Evolutionary conservation across 371 early-diverging fungal genomes (phyloP).

Genomic region (Zopfochytrium polystomum): DNA sequence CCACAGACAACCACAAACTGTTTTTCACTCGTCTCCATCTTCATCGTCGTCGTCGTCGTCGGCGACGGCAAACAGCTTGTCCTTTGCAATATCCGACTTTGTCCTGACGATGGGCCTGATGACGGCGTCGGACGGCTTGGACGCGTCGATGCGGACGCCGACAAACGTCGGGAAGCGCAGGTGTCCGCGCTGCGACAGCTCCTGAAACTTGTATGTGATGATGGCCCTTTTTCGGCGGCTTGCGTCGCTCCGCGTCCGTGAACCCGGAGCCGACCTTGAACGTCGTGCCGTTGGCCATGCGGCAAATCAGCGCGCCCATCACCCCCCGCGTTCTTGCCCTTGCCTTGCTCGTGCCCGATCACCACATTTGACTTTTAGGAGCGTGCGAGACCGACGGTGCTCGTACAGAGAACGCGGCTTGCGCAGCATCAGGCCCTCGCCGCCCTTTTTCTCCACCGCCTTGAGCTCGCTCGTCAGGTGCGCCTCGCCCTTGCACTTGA

Average conservation of each 20-base stretch:
- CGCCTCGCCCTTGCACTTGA: conserved; percentile 30
- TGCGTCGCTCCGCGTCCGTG: conserved; percentile 48
- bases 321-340: conserved; percentile 45
- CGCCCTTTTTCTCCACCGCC: conserved; percentile 49
- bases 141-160: conserved; percentile 33
- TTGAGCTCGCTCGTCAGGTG: conserved; percentile 45
- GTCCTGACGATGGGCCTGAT: no score
- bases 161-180: conserved; percentile 49
- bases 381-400: conserved; percentile 45
- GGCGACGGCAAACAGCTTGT: no score
- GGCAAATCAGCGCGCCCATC: conserved; percentile 52
- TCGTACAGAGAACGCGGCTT: conserved; percentile 43
- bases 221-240: conserved; percentile 53
- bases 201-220: conserved; percentile 59
- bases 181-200: conserved; percentile 55
- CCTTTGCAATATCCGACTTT: no score
- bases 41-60: no score
- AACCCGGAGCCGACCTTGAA: conserved; percentile 60
- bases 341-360: conserved; percentile 45
- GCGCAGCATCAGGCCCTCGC: conserved; percentile 62
- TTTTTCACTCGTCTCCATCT: no score
- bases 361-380: conserved; percentile 61
- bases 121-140: conserved; percentile 33
- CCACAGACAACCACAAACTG: no score
- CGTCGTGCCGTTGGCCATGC: conserved; percentile 49